phyloP scores from a whole-genome alignment of 1,284 basidiomycete genomes.

The Sporisorium sorghi region DNA sequence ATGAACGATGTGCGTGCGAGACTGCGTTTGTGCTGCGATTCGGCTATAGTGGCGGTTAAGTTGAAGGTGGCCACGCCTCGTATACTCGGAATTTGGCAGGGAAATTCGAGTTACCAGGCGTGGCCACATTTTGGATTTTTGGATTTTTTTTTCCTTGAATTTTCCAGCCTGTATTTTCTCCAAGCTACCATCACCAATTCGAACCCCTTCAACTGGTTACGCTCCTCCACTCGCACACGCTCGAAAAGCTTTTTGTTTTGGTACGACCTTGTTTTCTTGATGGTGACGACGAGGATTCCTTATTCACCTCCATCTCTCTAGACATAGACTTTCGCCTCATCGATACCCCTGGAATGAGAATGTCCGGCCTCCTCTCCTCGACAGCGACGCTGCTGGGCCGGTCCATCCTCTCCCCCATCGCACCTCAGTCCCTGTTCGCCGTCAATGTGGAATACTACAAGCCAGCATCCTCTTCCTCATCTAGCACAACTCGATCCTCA shows the following conservation, averaged over 20 bases:
- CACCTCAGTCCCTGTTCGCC: slow-evolving; percentile 43
- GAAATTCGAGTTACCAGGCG: too few species aligned
- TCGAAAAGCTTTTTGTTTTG: neutral
- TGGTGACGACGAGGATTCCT: neutral
- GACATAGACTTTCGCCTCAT: neutral
- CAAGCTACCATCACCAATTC: too few species aligned
- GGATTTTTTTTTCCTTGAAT: too few species aligned
- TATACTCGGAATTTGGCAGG: too few species aligned
- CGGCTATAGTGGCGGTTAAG: too few species aligned
- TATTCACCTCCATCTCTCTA: neutral
- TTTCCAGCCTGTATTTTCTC: too few species aligned
- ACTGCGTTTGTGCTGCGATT: too few species aligned
- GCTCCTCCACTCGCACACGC: neutral
- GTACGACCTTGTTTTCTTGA: neutral
- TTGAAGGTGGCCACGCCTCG: too few species aligned
- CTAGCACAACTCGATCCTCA: neutral
- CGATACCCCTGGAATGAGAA: slow-evolving; percentile 1
- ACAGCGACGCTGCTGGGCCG: slow-evolving; percentile 42
- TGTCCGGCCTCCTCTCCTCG: slow-evolving; percentile 37
- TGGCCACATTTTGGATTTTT: too few species aligned
- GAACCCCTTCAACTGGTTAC: too few species aligned
- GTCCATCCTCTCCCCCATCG: slow-evolving; percentile 41
- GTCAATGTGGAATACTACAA: slow-evolving; percentile 53
- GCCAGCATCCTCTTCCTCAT: slow-evolving; percentile 10
- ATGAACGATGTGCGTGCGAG: too few species aligned